Percentiles rank a stretch among this genome's conserved stretches.
Evolutionary conservation across 2,329 filamentous ascomycete species (phyloP).

Genomic region (Fusarium papillatum): DNA sequence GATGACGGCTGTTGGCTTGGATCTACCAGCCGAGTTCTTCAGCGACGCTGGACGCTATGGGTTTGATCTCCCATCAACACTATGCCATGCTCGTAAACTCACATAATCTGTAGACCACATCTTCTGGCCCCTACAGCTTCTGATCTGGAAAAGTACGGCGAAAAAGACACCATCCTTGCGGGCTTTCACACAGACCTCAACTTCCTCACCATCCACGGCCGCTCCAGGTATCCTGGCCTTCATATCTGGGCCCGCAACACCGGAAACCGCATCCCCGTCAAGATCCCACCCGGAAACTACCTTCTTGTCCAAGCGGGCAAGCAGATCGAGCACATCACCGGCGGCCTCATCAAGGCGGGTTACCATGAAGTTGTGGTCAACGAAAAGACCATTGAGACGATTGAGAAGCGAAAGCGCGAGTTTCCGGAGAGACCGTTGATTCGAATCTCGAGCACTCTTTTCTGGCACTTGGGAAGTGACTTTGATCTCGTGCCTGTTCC

Average conservation of each 20-base stretch:
- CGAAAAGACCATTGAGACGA: slow-evolving; percentile 61
- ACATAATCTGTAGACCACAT: slow-evolving; percentile 60
- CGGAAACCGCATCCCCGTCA: slow-evolving; percentile 68
- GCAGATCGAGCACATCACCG: slow-evolving; percentile 73
- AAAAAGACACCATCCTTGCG: slow-evolving; percentile 69
- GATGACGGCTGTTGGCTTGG: slow-evolving; percentile 70
- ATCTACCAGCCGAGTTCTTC: slow-evolving; percentile 65
- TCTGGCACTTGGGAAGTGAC: slow-evolving; percentile 72
- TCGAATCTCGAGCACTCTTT: slow-evolving; percentile 71
- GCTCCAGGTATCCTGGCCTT: slow-evolving; percentile 72
- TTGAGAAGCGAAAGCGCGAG: slow-evolving; percentile 57
- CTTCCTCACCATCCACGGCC: slow-evolving; percentile 75
- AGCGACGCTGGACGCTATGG: slow-evolving; percentile 68
- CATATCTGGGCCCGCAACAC: slow-evolving; percentile 76
- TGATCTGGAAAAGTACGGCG: slow-evolving; percentile 66
- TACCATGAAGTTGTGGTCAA: slow-evolving; percentile 74
- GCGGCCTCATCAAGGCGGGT: slow-evolving; percentile 72
- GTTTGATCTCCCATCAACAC: slow-evolving; percentile 45
- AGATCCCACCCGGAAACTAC: slow-evolving; percentile 69
- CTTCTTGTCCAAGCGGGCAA: slow-evolving; percentile 74
- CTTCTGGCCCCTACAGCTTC: slow-evolving; percentile 73
- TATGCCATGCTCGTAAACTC: neutral
- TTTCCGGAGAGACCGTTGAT: slow-evolving; percentile 64
- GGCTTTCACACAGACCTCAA: slow-evolving; percentile 76
- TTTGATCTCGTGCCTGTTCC: slow-evolving; percentile 67